These are phyloP conservation scores for Quercus phellos DNA, from an alignment of 331 rosid genomes.

Conservation along the genomic window DNA sequence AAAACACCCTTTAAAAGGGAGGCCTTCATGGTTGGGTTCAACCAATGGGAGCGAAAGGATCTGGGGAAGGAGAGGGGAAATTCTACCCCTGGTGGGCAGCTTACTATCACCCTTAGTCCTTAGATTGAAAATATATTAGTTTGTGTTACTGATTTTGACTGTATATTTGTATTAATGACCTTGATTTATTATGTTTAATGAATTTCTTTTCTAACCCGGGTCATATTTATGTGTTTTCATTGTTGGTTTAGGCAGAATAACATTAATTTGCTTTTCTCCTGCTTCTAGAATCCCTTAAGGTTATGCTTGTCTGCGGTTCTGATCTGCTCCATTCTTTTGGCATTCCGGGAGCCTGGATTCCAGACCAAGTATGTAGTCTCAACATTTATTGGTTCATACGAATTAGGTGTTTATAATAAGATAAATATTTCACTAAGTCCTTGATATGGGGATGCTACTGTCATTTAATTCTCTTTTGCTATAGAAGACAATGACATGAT, in stretches of 20 bases:
- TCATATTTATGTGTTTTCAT: slow-evolving; percentile 3
- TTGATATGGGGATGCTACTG: background rate
- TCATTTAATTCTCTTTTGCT: background rate
- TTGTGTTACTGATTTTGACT: background rate
- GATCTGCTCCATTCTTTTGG: slow-evolving; percentile 82
- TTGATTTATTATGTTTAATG: background rate
- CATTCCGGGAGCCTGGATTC: slow-evolving; percentile 73
- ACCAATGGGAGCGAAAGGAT: background rate
- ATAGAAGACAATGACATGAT: background rate
- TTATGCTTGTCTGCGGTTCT: slow-evolving; percentile 89
- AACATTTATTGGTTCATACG: background rate
- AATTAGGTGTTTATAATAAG: background rate
- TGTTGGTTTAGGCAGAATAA: background rate
- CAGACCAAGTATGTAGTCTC: slow-evolving; percentile 50
- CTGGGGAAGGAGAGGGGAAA: background rate
- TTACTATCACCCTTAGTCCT: background rate
- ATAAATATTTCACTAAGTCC: background rate
- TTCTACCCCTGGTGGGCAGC: background rate
- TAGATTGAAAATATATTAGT: background rate
- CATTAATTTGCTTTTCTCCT: slow-evolving; percentile 16
- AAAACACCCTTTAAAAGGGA: background rate
- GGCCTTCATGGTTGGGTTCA: background rate
- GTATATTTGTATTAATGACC: background rate
- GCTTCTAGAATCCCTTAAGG: slow-evolving; percentile 63
- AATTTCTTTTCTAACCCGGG: background rate